Evolutionary conservation across 176 grass and related monocot genomes (phyloP), one percentile per base, ranked within the genome.

Genomic region (Tillandsia fasciculata): DNA sequence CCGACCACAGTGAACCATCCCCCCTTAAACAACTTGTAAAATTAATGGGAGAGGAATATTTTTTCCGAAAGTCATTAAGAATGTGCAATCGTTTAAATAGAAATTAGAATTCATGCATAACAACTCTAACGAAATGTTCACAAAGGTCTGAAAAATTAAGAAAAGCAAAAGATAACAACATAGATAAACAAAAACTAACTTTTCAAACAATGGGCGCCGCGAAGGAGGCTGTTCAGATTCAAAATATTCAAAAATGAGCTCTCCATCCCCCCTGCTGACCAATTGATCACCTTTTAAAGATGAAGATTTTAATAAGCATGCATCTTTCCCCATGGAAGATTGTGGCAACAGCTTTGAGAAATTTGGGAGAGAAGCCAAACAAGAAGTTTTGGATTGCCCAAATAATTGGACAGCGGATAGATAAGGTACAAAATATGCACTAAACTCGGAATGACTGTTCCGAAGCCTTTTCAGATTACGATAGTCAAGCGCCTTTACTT

Each of bases 171-270:
- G 53, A 14, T 11, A 33, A 76, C 64, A 51, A n/a, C 11, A 26
- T 15, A 5, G 8, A 61, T 50, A 8, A 20, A 18, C 29, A 82
- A 47, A 27, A 15, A 82, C 79, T 90, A 72, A 96, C 93, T 83
- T 96, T 29, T 96, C 86, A 87, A 81, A 90, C 63, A 89, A 70
- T 8, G 78, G 68, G 2, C 54, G 67, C 65, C 86, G 85, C 11
- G 64, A 63, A 84, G 78, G 83, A 64, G 93, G 93, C 65, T 87
- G 86, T 64, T 92, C 93, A 78, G 76, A 85, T 89, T 92, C 86
- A 52, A 97, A 90, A 77, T 74, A 92, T 69, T 97, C 93, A 85
- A 92, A 97, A 70, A 87, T 76, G 63, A 92, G 77, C 53, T 87
- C 86, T 24, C 58, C 76, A 74, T 77, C 27, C 49, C 56, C 15